These are phyloP conservation scores for Helminthosporium solani DNA, from an alignment of 2,329 filamentous ascomycete genomes.

Conservation along the genomic window DNA sequence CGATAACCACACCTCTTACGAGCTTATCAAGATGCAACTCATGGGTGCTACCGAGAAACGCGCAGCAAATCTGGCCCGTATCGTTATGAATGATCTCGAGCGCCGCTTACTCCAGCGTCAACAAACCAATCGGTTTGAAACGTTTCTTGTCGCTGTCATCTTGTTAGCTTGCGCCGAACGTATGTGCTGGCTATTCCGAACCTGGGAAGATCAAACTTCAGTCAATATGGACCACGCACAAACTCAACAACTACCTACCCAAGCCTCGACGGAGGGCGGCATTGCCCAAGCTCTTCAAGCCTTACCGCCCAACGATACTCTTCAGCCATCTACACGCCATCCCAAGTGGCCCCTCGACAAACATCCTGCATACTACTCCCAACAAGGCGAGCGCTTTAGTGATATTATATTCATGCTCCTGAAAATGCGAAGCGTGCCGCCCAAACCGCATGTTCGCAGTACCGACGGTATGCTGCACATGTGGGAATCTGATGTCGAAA, in stretches of 20 bases:
- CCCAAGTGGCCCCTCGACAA: conserved; percentile 56
- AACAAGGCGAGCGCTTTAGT: conserved; percentile 59
- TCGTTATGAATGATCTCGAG: conserved; percentile 61
- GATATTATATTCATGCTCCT: conserved; percentile 59
- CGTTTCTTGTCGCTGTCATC: conserved; percentile 60
- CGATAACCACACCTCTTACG: conserved; percentile 47
- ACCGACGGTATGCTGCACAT: conserved; percentile 39
- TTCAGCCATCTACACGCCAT: conserved; percentile 14
- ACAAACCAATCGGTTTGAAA: conserved; percentile 58
- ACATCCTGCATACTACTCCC: conserved; percentile 53
- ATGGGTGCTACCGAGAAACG: conserved; percentile 58
- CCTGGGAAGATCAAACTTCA: conserved; percentile 46
- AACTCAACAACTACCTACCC: conserved; percentile 2
- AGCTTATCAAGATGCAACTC: conserved; percentile 55
- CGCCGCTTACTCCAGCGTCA: conserved; percentile 60
- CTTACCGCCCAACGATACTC: conserved; percentile 6
- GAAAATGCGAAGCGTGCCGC: conserved; percentile 55
- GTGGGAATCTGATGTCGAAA: conserved; percentile 34
- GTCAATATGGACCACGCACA: conserved; percentile 4
- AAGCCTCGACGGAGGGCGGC: conserved; percentile 15
- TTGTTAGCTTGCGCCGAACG: conserved; percentile 61
- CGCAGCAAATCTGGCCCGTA: conserved; percentile 53
- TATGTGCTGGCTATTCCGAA: conserved; percentile 59
- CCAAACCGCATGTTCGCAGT: conserved; percentile 37
- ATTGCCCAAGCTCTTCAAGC: conserved; percentile 29